These are phyloP conservation scores for Micractinium conductrix DNA, from an alignment of 139 green algal genomes.

Conservation along the genomic window DNA sequence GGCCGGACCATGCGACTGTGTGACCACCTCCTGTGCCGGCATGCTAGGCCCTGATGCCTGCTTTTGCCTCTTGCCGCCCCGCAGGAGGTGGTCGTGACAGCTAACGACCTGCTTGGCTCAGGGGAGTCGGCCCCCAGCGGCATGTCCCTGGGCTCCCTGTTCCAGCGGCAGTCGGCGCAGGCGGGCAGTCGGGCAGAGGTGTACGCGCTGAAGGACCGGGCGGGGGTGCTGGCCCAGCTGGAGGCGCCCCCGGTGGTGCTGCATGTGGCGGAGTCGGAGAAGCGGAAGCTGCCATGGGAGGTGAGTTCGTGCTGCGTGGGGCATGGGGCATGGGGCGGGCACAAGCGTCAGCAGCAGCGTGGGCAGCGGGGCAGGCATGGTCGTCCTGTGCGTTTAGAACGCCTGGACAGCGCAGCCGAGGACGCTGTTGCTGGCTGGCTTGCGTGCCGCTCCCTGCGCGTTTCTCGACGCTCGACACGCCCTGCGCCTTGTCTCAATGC, in stretches of 20 bases:
- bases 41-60: too few relatives aligned
- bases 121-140: slow-evolving; percentile 29
- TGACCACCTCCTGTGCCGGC: too few relatives aligned
- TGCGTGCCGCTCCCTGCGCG: too few relatives aligned
- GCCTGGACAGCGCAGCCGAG: too few relatives aligned
- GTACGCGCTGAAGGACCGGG: slow-evolving; percentile 79
- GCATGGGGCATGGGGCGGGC: too few relatives aligned
- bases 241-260: slow-evolving; percentile 88
- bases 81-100: slow-evolving; percentile 31
- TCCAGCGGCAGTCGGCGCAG: slow-evolving; percentile 26
- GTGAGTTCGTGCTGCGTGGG: slow-evolving; percentile 34
- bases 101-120: slow-evolving; percentile 65
- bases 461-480: too few relatives aligned
- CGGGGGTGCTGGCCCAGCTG: slow-evolving; percentile 72
- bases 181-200: slow-evolving; percentile 26
- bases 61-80: too few relatives aligned
- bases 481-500: neutral
- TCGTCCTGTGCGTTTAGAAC: too few relatives aligned
- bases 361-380: too few relatives aligned
- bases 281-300: slow-evolving; percentile 84
- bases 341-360: too few relatives aligned
- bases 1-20: too few relatives aligned
- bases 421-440: too few relatives aligned
- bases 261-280: slow-evolving; percentile 82
- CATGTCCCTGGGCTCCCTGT: slow-evolving; percentile 39